Evolutionary conservation across 129 eudicot genomes (phyloP).

Genomic region (Helichrysum umbraculigerum): DNA sequence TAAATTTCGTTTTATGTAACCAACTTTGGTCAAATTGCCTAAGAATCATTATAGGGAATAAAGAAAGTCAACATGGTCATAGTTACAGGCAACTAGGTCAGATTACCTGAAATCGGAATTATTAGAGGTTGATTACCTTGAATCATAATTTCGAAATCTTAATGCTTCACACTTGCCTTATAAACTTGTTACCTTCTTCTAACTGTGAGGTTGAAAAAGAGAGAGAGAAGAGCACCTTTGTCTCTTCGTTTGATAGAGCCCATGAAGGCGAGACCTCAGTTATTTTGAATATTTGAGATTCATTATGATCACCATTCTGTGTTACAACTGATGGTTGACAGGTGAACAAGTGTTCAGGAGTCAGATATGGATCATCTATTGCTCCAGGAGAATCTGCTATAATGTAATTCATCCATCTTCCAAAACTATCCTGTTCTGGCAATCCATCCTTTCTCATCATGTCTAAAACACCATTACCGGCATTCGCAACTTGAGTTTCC

Average conservation of each 20-base stretch:
- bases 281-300: constrained; percentile 53
- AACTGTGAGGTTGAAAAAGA: neutral
- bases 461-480: constrained; percentile 33
- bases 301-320: constrained; percentile 30
- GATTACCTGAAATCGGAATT: neutral
- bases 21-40: constrained; percentile 1
- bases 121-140: neutral
- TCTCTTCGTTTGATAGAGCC: constrained; percentile 76
- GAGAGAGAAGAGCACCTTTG: constrained; percentile 54
- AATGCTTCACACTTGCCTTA: neutral
- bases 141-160: neutral
- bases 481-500: constrained; percentile 32
- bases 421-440: constrained; percentile 69
- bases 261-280: constrained; percentile 82
- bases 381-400: constrained; percentile 68
- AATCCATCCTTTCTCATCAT: constrained; percentile 45
- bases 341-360: constrained; percentile 43
- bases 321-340: constrained; percentile 37
- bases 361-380: constrained; percentile 43
- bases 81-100: neutral
- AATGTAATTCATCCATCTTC: constrained; percentile 70
- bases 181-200: constrained; percentile 3
- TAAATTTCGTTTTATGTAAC: neutral
- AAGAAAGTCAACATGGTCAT: constrained; percentile 1
- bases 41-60: neutral